Evolutionary conservation across 179 eudicot genomes (phyloP), one percentile per base, ranked within the genome.

Genomic region (Beta lomatogona): DNA sequence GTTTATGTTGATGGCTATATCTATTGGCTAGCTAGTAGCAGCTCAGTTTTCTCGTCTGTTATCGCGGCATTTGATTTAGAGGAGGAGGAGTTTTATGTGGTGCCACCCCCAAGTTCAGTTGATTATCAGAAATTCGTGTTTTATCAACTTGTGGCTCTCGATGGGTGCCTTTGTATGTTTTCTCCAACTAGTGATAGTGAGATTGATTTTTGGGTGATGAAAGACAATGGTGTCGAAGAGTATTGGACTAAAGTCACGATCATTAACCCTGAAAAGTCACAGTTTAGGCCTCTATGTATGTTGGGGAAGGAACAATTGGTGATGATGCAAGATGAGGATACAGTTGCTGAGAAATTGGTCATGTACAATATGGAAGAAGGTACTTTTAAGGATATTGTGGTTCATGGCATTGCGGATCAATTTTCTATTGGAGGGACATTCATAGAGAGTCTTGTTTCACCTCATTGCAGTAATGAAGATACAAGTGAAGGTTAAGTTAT

Each of bases 121-220:
- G n/a, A n/a, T n/a, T n/a, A n/a, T n/a, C n/a, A n/a, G n/a, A n/a
- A n/a, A n/a, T n/a, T n/a, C n/a, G n/a, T n/a, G n/a, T n/a, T n/a
- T n/a, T n/a, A n/a, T n/a, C n/a, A n/a, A n/a, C n/a, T n/a, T n/a
- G n/a, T n/a, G n/a, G n/a, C n/a, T n/a, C n/a, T n/a, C n/a, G n/a
- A n/a, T n/a, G n/a, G n/a, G n/a, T n/a, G n/a, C n/a, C n/a, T n/a
- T n/a, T n/a, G n/a, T n/a, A n/a, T n/a, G n/a, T n/a, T n/a, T n/a
- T n/a, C n/a, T n/a, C n/a, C n/a, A n/a, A n/a, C n/a, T n/a, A n/a
- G n/a, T 60, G 10, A n/a, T n/a, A n/a, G n/a, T n/a, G n/a, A n/a
- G n/a, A n/a, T n/a, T n/a, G n/a, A n/a, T n/a, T n/a, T n/a, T n/a
- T 73, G 78, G 83, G 71, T 73, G 64, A 80, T 80, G 83, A 80